Percentiles rank a stretch among this genome's conserved stretches.
These are phyloP conservation scores for Petunia hybrid DNA, from an alignment of 305 asterid species.

Conservation along the genomic window DNA sequence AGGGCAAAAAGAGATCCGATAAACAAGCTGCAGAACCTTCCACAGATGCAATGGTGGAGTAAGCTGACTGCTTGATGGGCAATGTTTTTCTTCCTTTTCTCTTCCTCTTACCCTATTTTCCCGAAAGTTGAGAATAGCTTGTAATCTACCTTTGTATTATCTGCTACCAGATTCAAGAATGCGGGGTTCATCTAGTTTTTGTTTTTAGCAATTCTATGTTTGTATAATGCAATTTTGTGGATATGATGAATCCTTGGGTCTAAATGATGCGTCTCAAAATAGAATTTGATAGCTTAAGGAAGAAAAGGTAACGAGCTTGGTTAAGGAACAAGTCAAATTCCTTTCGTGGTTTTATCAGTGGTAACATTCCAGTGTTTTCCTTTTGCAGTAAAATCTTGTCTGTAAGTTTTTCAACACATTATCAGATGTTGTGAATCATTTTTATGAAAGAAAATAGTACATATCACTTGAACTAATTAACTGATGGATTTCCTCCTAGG, in stretches of 20 bases:
- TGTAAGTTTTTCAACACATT: too few species aligned
- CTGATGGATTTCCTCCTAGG: too few species aligned
- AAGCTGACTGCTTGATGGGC: conserved; percentile 22
- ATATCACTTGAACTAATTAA: too few species aligned
- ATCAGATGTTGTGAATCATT: too few species aligned
- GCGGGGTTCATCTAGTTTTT: too few species aligned
- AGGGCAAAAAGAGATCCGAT: conserved; percentile 49
- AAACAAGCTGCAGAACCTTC: conserved; percentile 52
- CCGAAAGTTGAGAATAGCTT: background rate
- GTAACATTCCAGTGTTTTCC: too few species aligned
- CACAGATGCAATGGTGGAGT: conserved; percentile 70
- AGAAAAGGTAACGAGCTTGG: background rate
- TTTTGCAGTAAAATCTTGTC: background rate
- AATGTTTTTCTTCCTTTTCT: background rate
- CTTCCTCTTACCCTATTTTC: background rate
- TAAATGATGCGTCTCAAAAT: conserved; percentile 6
- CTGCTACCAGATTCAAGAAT: too few species aligned
- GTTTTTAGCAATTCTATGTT: too few species aligned
- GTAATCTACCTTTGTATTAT: background rate
- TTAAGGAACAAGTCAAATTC: background rate
- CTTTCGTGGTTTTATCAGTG: background rate
- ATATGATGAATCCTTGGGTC: background rate
- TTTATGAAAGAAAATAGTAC: too few species aligned
- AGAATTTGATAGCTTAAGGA: background rate
- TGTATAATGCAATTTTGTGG: conserved; percentile 27